phyloP scores from a whole-genome alignment of 192 early-diverging fungal genomes.

The Coemansia asiatica region DNA sequence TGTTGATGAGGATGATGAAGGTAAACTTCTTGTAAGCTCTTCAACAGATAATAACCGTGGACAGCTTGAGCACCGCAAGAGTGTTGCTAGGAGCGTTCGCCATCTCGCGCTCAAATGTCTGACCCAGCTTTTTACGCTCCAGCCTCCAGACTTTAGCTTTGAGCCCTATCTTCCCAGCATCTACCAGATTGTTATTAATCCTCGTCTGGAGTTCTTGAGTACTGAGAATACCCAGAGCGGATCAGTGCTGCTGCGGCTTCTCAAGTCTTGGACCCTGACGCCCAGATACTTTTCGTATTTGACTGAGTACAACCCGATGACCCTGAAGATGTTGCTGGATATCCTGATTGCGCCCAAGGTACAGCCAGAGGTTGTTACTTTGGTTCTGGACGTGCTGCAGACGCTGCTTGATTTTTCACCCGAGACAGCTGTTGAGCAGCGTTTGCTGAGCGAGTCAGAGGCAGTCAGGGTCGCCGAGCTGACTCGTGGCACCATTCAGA shows the following conservation, averaged over 20 bases:
- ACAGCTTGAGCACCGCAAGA: constrained; percentile 24
- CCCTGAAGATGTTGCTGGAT: constrained; percentile 70
- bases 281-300: constrained; percentile 68
- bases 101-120: constrained; percentile 73
- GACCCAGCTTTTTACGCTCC: constrained; percentile 66
- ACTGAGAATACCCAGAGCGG: constrained; percentile 88
- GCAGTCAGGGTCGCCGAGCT: constrained; percentile 19
- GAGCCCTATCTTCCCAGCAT: constrained; percentile 72
- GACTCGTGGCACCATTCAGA: constrained; percentile 19
- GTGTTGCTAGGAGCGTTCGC: constrained; percentile 54
- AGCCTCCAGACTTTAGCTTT: constrained; percentile 72
- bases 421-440: constrained; percentile 48
- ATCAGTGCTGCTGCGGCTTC: constrained; percentile 73
- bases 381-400: constrained; percentile 76
- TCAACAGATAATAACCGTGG: constrained; percentile 2
- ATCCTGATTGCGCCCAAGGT: constrained; percentile 81
- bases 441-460: constrained; percentile 28
- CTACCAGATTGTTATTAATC: constrained; percentile 68
- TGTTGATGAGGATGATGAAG: constrained; percentile 11
- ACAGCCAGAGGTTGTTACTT: constrained; percentile 65
- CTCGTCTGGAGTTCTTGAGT: constrained; percentile 68
- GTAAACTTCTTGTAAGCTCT: too few species aligned
- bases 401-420: constrained; percentile 58
- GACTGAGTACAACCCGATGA: constrained; percentile 58
- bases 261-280: constrained; percentile 74